A percentile compares a stretch with the other conserved stretches of the same genome.
phyloP scores from a whole-genome alignment of 2,329 filamentous ascomycete species.

The Fusarium abutilonis region DNA sequence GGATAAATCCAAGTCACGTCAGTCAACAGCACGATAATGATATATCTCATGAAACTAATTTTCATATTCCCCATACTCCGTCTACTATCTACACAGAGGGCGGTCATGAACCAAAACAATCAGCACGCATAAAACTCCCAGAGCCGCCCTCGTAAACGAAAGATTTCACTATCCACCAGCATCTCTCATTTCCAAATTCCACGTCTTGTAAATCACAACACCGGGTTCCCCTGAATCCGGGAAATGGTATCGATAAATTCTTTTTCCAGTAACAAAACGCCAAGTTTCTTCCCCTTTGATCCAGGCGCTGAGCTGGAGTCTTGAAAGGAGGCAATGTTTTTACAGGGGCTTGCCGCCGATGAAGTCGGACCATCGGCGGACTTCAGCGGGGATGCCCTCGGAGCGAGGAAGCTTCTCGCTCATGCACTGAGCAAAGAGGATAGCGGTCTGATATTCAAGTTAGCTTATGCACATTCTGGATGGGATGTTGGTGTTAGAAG shows the following conservation, averaged over 20 bases:
- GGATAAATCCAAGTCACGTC: not conserved
- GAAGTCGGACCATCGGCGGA: constrained; percentile 95
- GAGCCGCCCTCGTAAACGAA: constrained; percentile 12
- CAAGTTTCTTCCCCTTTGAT: constrained; percentile 20
- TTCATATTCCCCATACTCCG: constrained; percentile 39
- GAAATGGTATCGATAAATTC: constrained; percentile 25
- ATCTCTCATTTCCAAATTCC: constrained; percentile 8
- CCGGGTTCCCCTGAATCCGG: constrained; percentile 12
- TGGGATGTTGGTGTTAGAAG: not conserved
- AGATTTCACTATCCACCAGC: not conserved
- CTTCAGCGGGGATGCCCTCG: constrained; percentile 90
- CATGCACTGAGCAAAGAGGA: constrained; percentile 97
- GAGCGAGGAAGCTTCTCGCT: constrained; percentile 90
- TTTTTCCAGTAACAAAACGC: constrained; percentile 40
- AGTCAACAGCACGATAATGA: not conserved
- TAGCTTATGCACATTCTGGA: constrained; percentile 40
- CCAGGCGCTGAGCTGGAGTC: constrained; percentile 8
- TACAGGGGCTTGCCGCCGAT: constrained; percentile 86
- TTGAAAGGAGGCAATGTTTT: constrained; percentile 42
- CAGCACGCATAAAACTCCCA: constrained; percentile 15
- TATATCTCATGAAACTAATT: constrained; percentile 10
- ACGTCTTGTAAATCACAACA: constrained; percentile 9
- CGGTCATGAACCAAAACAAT: constrained; percentile 23
- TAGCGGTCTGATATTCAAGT: constrained; percentile 74
- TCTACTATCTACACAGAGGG: constrained; percentile 34